Evolutionary conservation across 257 asterid species (phyloP), one percentile per base, ranked within the genome.

Genomic region (Nicotiana noctiflora): DNA sequence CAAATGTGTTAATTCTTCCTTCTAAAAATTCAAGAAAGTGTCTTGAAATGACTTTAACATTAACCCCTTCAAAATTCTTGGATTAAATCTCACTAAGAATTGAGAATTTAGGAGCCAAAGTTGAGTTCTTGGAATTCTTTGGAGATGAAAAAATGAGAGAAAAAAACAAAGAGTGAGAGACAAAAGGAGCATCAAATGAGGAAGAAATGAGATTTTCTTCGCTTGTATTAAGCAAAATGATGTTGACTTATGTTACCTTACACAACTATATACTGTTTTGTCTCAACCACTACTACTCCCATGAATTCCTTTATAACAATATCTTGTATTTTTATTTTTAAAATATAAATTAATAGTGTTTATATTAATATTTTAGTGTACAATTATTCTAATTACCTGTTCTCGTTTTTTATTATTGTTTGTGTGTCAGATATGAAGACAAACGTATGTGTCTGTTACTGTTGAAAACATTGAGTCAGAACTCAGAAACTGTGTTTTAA

Each of bases 201-300:
- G 68, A 77, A 21, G 70, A 37, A 59, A 62, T 78, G 74, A 56
- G 60, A 19, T 78, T 78, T 78, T 77, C 14, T 68, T 77, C n/a
- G 15, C 25, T 76, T 76, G n/a, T 13, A 37, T 56, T 37, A 40
- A 32, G 18, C 15, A 68, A 65, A 55, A 56, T 64, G 84, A 75
- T 56, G 79, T 76, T 64, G 82, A 84, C 75, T 44, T 62, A 56
- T 75, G 84, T 15, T 55, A 31, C 44, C 61, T 57, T 80, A 64
- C 68, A 40, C 76, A 67, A 83, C 79, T 15, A 61, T 7, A 25
- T 19, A 51, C 10, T 46, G 40, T 62, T 80, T 81, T 76, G 68
- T 34, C 60, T 75, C 84, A 84, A 80, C 86, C 46, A 80, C 79
- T 75, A 60, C 23, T 9, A 59, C 29, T 23, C 32, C 72, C 72